Conservation (phyloP, 1,139 yeast genomes). For the Suhomyces bolitotheri region DNA sequence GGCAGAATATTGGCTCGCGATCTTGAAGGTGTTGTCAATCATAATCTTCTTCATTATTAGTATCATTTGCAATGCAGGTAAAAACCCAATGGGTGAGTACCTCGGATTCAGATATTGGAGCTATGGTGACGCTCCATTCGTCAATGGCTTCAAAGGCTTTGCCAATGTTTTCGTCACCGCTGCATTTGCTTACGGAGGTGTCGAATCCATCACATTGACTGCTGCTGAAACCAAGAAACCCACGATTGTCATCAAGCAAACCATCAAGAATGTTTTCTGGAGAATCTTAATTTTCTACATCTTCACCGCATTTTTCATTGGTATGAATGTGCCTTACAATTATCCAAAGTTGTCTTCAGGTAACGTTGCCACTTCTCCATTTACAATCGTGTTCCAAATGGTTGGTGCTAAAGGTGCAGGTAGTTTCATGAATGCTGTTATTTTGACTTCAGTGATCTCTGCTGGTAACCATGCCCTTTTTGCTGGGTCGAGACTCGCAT, state of each 20-base stretch:
- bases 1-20: slow-evolving; percentile 42
- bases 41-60: slow-evolving; percentile 42
- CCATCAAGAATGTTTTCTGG: slow-evolving; percentile 60
- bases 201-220: slow-evolving; percentile 63
- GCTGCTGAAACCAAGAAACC: slow-evolving; percentile 70
- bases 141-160: slow-evolving; percentile 42
- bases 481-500: slow-evolving; percentile 47
- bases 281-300: slow-evolving; percentile 43
- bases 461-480: slow-evolving; percentile 48
- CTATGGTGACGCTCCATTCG: slow-evolving; percentile 43
- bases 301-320: slow-evolving; percentile 45
- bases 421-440: slow-evolving; percentile 47
- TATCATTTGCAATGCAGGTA: slow-evolving; percentile 36
- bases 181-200: slow-evolving; percentile 68
- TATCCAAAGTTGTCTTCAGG: slow-evolving; percentile 42
- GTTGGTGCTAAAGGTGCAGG: slow-evolving; percentile 48
- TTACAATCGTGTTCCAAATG: slow-evolving; percentile 62
- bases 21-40: slow-evolving; percentile 41
- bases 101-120: slow-evolving; percentile 44
- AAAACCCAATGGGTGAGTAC: slow-evolving; percentile 33
- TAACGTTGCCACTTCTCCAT: slow-evolving; percentile 58
- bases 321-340: slow-evolving; percentile 45
- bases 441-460: slow-evolving; percentile 45
- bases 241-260: slow-evolving; percentile 54
- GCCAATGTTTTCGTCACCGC: slow-evolving; percentile 50